phyloP scores from a whole-genome alignment of 148 eudicot genomes.

The Rhododendron ovatum region DNA sequence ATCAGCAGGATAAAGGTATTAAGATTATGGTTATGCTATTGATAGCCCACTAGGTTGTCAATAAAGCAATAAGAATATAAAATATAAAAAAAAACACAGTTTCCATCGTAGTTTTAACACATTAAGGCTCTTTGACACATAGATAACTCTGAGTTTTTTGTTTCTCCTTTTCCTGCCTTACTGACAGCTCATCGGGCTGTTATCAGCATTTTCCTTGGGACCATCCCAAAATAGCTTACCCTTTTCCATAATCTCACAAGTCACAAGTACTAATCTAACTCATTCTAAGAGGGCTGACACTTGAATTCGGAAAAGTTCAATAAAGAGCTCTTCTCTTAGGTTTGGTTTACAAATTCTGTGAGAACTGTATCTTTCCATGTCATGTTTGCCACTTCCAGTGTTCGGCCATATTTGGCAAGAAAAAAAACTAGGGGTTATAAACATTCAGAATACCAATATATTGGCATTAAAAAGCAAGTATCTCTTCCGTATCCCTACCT shows the following conservation, averaged over 20 bases:
- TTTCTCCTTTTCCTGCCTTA: no score
- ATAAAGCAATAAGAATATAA: not conserved
- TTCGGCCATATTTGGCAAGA: not conserved
- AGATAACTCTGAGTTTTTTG: no score
- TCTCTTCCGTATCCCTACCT: not conserved
- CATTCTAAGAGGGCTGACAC: not conserved
- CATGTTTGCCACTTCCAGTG: not conserved
- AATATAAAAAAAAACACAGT: no score
- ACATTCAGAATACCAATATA: not conserved
- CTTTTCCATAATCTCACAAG: not conserved
- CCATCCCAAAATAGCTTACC: not conserved
- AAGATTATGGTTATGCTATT: not conserved
- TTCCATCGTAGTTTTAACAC: not conserved
- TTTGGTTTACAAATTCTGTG: not conserved
- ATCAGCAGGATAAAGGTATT: not conserved
- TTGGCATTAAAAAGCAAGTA: not conserved
- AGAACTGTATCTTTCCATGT: not conserved
- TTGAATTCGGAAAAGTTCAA: not conserved
- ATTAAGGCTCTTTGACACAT: not conserved
- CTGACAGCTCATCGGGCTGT: no score
- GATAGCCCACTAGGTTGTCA: not conserved
- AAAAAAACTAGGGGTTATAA: not conserved
- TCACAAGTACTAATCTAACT: not conserved
- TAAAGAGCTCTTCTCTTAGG: not conserved
- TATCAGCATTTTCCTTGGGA: no score